A percentile compares a stretch with the other conserved stretches of the same genome.
These are phyloP conservation scores for Aureobasidium sp. DNA, from an alignment of 2,329 filamentous ascomycete species.

Conservation along the genomic window DNA sequence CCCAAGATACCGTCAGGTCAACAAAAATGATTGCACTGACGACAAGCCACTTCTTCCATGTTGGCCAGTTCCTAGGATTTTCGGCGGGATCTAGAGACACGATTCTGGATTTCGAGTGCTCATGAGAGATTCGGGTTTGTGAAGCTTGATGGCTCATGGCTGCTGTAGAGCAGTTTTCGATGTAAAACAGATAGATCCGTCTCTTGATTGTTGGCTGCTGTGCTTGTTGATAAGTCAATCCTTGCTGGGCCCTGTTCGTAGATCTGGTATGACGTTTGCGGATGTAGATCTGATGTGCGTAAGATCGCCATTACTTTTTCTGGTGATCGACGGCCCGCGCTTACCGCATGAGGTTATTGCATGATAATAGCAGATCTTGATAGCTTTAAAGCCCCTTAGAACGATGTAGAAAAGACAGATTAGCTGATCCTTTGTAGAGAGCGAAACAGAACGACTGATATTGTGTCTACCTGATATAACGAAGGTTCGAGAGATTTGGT, in stretches of 20 bases:
- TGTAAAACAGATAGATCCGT: neutral
- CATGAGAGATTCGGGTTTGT: neutral
- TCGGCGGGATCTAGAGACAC: slow-evolving; percentile 22
- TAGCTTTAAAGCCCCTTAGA: no score
- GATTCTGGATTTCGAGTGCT: slow-evolving; percentile 21
- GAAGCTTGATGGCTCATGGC: neutral
- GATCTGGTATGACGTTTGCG: neutral
- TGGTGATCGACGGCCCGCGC: neutral
- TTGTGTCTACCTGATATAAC: neutral
- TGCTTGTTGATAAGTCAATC: neutral
- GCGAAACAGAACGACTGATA: neutral
- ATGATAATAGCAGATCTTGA: neutral
- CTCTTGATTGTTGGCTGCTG: neutral
- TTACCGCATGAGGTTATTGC: neutral
- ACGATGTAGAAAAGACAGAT: no score
- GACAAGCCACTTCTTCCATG: slow-evolving; percentile 31
- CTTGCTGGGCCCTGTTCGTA: neutral
- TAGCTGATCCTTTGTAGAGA: neutral
- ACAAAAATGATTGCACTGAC: slow-evolving; percentile 31
- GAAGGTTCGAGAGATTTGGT: neutral
- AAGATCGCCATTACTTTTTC: neutral
- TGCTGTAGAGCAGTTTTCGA: neutral
- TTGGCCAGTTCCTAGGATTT: slow-evolving; percentile 32
- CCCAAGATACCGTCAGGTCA: slow-evolving; percentile 27
- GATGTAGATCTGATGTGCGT: neutral